Percentiles rank a stretch among this genome's conserved stretches.
These are phyloP conservation scores for Boletellus emodensis DNA, from an alignment of 768 basidiomycete genomes.

Conservation along the genomic window DNA sequence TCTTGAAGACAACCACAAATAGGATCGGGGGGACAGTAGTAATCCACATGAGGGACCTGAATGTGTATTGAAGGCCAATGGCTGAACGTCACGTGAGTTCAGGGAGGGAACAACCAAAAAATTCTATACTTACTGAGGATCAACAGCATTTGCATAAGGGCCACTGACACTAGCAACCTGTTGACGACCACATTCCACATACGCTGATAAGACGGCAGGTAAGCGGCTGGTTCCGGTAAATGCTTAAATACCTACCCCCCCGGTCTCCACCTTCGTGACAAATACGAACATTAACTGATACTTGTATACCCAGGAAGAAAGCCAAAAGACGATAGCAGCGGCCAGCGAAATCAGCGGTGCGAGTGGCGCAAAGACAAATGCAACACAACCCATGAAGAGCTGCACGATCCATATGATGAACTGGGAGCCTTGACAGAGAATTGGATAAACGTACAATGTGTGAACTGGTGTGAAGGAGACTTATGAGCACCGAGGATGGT, in stretches of 20 bases:
- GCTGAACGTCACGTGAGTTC: constrained; percentile 40
- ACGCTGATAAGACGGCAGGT: constrained; percentile 45
- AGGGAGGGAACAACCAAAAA: neutral
- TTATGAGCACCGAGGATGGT: neutral
- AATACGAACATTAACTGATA: constrained; percentile 97
- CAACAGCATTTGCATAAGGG: constrained; percentile 88
- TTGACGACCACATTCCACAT: constrained; percentile 95
- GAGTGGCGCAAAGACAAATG: constrained; percentile 88
- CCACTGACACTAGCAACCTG: constrained; percentile 68
- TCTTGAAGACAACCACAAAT: constrained; percentile 76
- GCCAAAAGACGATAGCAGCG: constrained; percentile 83
- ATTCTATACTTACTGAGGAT: constrained; percentile 63
- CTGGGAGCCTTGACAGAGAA: neutral
- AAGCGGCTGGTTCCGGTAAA: neutral
- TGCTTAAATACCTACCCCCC: constrained; percentile 61
- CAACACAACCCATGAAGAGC: constrained; percentile 92
- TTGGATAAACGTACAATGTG: constrained; percentile 45
- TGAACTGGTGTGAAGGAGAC: constrained; percentile 34
- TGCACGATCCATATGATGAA: constrained; percentile 24
- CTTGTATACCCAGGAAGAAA: constrained; percentile 86
- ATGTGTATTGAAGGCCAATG: constrained; percentile 77
- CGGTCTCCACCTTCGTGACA: constrained; percentile 84
- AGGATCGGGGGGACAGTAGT: constrained; percentile 85
- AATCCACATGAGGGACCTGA: constrained; percentile 73
- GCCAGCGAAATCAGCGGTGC: constrained; percentile 87